Conservation (phyloP, 345 rosid genomes). For the Corymbia maculata region DNA sequence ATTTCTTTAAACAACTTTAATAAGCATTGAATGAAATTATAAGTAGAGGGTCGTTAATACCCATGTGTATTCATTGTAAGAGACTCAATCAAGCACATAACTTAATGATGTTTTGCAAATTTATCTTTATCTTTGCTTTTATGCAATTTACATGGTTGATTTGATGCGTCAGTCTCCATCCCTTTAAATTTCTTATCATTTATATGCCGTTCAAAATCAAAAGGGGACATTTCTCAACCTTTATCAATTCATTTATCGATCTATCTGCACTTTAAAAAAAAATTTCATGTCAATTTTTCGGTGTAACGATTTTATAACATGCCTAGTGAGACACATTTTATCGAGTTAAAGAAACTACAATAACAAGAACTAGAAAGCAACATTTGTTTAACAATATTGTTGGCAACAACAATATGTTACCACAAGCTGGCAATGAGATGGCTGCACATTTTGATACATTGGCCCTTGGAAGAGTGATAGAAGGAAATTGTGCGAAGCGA, state of each 20-base stretch:
- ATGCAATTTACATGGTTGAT: background rate
- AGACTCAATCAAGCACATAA: background rate
- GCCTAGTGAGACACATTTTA: background rate
- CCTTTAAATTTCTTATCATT: background rate
- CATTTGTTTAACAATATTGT: background rate
- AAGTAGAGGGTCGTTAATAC: background rate
- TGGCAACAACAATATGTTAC: background rate
- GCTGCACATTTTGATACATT: background rate
- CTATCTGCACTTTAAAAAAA: background rate
- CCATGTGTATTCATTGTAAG: background rate
- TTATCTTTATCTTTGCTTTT: background rate
- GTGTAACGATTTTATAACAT: background rate
- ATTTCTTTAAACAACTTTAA: background rate
- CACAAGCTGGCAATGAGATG: background rate
- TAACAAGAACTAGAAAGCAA: background rate
- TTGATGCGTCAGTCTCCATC: rapidly evolving
- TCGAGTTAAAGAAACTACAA: background rate
- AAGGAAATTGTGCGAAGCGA: background rate
- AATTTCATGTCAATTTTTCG: background rate
- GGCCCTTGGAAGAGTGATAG: background rate
- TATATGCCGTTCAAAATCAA: background rate
- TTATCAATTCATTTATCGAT: background rate
- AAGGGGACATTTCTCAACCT: background rate
- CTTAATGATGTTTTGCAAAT: background rate
- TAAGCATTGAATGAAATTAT: background rate